Evolutionary conservation across 129 eudicot genomes (phyloP).

Genomic region (Rutidosis leptorrhynchoides): DNA sequence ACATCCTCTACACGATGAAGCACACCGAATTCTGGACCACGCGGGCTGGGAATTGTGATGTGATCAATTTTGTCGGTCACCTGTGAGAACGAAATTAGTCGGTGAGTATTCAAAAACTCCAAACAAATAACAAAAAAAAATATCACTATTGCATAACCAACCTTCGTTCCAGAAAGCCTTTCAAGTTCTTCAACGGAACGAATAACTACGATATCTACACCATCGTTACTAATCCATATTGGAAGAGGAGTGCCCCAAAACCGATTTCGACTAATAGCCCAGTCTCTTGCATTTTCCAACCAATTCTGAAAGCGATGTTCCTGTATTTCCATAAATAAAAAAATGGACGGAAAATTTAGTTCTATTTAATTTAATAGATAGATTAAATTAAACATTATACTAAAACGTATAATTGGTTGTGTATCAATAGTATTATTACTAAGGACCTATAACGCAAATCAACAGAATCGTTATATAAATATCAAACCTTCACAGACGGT

Average conservation of each 20-base stretch:
- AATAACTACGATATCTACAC: slow-evolving; percentile 63
- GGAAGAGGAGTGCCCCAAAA: slow-evolving; percentile 96
- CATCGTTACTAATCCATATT: slow-evolving; percentile 83
- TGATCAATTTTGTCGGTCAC: slow-evolving; percentile 88
- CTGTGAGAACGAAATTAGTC: slow-evolving; percentile 27
- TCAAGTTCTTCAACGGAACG: slow-evolving; percentile 70
- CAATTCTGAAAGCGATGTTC: slow-evolving; percentile 83
- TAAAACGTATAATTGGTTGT: background rate
- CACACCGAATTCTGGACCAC: slow-evolving; percentile 68
- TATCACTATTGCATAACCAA: slow-evolving; percentile 11
- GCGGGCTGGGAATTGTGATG: slow-evolving; percentile 69
- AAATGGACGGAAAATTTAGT: background rate
- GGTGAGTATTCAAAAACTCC: slow-evolving; percentile 28
- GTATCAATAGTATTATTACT: too few species aligned
- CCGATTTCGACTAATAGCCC: slow-evolving; percentile 83
- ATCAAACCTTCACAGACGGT: slow-evolving; percentile 17
- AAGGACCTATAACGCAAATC: too few species aligned
- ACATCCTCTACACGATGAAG: slow-evolving; percentile 93
- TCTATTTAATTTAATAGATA: background rate
- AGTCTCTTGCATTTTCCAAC: slow-evolving; percentile 84
- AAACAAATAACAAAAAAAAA: slow-evolving; percentile 30
- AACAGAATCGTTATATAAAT: background rate
- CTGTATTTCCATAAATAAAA: slow-evolving; percentile 33
- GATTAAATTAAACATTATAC: too few species aligned
- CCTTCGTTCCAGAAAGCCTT: slow-evolving; percentile 65